These are phyloP conservation scores for Albatrellus ellisii DNA, from an alignment of 768 basidiomycete genomes.

Conservation along the genomic window DNA sequence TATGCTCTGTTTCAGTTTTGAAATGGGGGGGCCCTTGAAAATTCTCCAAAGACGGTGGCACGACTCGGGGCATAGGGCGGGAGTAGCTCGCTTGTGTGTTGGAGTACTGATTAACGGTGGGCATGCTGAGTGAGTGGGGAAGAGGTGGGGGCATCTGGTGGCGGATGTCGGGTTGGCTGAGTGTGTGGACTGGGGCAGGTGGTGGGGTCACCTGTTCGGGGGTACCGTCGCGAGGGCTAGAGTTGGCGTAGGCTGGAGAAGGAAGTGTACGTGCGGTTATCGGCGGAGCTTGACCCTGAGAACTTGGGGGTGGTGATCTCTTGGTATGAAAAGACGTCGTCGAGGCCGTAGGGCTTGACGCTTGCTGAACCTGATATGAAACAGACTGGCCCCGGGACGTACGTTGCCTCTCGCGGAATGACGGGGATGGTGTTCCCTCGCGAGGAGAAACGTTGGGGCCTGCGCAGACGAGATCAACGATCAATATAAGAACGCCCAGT, in stretches of 20 bases:
- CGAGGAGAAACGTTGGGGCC: slow-evolving; percentile 11
- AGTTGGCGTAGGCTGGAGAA: slow-evolving; percentile 9
- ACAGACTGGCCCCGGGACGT: slow-evolving; percentile 10
- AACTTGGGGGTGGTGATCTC: slow-evolving; percentile 10
- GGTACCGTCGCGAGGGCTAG: slow-evolving; percentile 10
- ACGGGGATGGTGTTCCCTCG: slow-evolving; percentile 12
- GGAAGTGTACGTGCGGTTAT: slow-evolving; percentile 11
- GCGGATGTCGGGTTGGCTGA: slow-evolving; percentile 9
- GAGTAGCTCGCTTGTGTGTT: slow-evolving; percentile 7
- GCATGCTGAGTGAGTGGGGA: slow-evolving; percentile 2
- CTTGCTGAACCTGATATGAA: slow-evolving; percentile 8
- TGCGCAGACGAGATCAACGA: neutral
- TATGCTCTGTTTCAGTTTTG: slow-evolving; percentile 10
- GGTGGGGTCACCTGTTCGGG: slow-evolving; percentile 10
- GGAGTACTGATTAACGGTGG: slow-evolving; percentile 7
- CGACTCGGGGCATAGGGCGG: slow-evolving; percentile 7
- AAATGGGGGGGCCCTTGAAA: slow-evolving; percentile 9
- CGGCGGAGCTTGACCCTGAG: slow-evolving; percentile 10
- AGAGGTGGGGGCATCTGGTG: neutral
- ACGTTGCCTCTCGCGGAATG: slow-evolving; percentile 12
- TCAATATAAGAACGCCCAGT: neutral
- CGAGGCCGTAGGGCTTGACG: slow-evolving; percentile 11
- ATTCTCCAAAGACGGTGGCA: slow-evolving; percentile 4
- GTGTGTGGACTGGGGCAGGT: slow-evolving; percentile 4
- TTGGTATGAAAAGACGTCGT: slow-evolving; percentile 12